phyloP scores from a whole-genome alignment of 345 rosid genomes.

The Populus deltoides region DNA sequence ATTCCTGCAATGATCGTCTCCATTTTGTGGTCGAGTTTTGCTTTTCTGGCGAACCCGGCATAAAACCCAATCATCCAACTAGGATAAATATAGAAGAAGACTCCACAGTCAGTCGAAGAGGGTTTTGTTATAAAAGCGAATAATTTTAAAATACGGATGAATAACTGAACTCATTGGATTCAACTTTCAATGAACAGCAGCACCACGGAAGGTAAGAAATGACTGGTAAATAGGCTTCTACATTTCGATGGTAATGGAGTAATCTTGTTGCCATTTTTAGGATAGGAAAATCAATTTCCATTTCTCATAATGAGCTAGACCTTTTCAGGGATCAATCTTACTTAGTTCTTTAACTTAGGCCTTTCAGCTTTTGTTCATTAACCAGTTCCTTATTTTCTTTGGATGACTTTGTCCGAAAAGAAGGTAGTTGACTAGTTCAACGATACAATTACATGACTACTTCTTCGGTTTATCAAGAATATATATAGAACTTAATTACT shows the following conservation, averaged over 20 bases:
- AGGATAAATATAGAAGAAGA: conserved; percentile 1
- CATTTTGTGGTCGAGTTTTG: conserved; percentile 2
- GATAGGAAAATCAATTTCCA: background rate
- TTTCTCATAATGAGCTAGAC: background rate
- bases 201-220: background rate
- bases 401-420: background rate
- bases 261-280: background rate
- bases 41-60: conserved; percentile 34
- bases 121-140: background rate
- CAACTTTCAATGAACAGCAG: background rate
- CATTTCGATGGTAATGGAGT: background rate
- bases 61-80: conserved; percentile 48
- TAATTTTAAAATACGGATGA: background rate
- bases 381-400: too few species aligned
- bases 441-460: too few species aligned
- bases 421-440: background rate
- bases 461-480: background rate
- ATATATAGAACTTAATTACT: background rate
- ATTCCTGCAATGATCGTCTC: conserved; percentile 1
- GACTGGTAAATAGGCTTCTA: background rate
- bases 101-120: background rate
- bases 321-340: too few species aligned
- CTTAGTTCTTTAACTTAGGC: too few species aligned
- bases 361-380: too few species aligned
- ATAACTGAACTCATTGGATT: background rate